These are phyloP conservation scores for Stromatinia cepivora DNA, from an alignment of 2,329 filamentous ascomycete genomes.

Conservation along the genomic window DNA sequence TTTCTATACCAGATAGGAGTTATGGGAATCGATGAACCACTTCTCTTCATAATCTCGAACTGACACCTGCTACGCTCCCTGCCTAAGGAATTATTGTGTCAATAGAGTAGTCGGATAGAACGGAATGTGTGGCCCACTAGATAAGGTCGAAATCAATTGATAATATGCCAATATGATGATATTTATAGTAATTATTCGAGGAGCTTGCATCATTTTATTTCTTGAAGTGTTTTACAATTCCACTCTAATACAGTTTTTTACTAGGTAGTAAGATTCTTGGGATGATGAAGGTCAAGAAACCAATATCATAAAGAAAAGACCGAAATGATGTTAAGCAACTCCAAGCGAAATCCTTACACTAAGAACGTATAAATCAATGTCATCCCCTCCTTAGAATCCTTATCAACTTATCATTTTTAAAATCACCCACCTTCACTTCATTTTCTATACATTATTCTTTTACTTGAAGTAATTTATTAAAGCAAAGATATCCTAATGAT, in stretches of 20 bases:
- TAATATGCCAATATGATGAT: neutral
- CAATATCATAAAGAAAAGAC: neutral
- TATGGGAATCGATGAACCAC: neutral
- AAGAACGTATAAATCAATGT: conserved; percentile 12
- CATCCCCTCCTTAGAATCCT: neutral
- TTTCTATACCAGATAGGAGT: conserved; percentile 9
- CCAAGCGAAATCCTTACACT: conserved; percentile 4
- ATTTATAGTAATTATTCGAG: neutral
- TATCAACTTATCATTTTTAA: neutral
- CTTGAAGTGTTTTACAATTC: neutral
- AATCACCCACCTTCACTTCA: neutral
- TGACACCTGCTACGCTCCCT: neutral
- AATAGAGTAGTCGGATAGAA: neutral
- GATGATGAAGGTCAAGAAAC: conserved; percentile 10
- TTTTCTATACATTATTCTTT: neutral
- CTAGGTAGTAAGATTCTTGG: neutral
- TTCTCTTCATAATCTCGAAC: neutral
- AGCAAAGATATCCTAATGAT: neutral
- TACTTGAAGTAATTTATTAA: neutral
- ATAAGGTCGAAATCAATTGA: neutral
- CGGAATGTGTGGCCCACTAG: neutral
- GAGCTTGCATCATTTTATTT: neutral
- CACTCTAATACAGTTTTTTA: neutral
- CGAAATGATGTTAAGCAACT: neutral
- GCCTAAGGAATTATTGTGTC: neutral